Evolutionary conservation across 2,329 filamentous ascomycete species (phyloP), one percentile per base, ranked within the genome.

Genomic region (Cordyceps javanica): DNA sequence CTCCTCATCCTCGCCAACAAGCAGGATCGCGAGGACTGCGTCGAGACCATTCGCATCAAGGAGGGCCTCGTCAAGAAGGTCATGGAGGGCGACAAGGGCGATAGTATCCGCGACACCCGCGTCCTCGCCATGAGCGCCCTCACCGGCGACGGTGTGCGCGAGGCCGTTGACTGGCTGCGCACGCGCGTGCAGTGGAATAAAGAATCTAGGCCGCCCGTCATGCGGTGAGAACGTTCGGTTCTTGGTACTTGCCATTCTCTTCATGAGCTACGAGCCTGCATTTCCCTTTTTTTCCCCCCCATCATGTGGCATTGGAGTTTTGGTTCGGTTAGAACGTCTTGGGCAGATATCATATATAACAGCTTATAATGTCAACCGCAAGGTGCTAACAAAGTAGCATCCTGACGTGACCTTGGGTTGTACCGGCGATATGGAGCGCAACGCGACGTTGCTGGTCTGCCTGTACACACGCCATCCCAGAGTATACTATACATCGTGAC

Each of bases 1-100:
- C 80, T 99, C 57, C 75, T 99, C 57, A 90, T 99, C 50, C 76
- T 99, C 63, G 94, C 94, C 60, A 99, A 99, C 71, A 99, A 99
- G 75, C 94, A 99, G 75, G 94, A 99, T 71, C 79, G 93, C 2
- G 94, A 99, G 73, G 94, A 97, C 73, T 97, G 93, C 65, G 90
- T 97, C 54, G 94, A 99, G 79, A 94, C 97, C 2, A 93, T 97
- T 60, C 81, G 91, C 63, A 97, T 99, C 69, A 99, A 99, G 75
- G 94, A 99, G 72, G 94, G 93, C 0, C 79, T 97, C 56, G 92
- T 99, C 53, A 88, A 96, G 74, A 91, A 89, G 75, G 92, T 99
- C 23, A 94, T 96, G 77, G 92, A 97, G 77, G 90, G 94, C 21
- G 90, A 96, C 69, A 94, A 93, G 75, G 91, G 91, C 0, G 82